These are phyloP conservation scores for Melastoma malabathricum DNA, from an alignment of 345 rosid species.

Conservation along the genomic window DNA sequence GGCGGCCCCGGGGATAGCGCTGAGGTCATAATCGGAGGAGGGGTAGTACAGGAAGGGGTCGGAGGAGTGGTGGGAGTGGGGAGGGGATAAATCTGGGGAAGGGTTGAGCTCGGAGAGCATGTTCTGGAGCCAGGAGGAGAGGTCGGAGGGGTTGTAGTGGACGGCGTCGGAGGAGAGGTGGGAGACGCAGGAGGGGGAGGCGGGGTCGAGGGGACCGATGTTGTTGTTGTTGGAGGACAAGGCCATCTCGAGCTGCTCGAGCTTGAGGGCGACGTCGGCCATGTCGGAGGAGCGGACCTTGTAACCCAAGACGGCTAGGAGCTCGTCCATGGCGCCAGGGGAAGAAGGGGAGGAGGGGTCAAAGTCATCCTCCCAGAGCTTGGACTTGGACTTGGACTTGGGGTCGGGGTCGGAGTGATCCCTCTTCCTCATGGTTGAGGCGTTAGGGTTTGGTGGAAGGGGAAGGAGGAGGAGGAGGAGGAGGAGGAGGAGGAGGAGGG, in stretches of 20 bases:
- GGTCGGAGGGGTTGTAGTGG: slow-evolving; percentile 74
- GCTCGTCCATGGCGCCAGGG: slow-evolving; percentile 62
- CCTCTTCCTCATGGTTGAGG: too few species aligned
- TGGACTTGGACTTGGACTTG: slow-evolving; percentile 22
- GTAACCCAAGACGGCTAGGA: slow-evolving; percentile 68
- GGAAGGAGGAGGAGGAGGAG: slow-evolving; percentile 5
- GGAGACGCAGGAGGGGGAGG: slow-evolving; percentile 46
- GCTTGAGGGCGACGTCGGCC: slow-evolving; percentile 82
- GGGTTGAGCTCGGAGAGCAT: slow-evolving; percentile 52
- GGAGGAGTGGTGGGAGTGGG: slow-evolving; percentile 1
- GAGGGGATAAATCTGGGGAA: slow-evolving; percentile 4
- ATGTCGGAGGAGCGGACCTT: slow-evolving; percentile 68
- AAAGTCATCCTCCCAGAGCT: slow-evolving; percentile 13
- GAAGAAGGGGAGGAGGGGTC: not conserved
- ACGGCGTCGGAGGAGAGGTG: slow-evolving; percentile 20
- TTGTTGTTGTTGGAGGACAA: slow-evolving; percentile 18
- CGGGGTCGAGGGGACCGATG: slow-evolving; percentile 30
- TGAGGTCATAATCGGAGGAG: slow-evolving; percentile 53
- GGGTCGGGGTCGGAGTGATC: not conserved
- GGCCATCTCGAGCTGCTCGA: slow-evolving; percentile 77
- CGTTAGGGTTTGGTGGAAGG: not conserved
- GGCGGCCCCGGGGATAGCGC: slow-evolving; percentile 69
- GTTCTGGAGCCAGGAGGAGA: slow-evolving; percentile 53
- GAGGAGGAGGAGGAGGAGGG: too few species aligned
- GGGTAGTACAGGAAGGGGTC: slow-evolving; percentile 15